Evolutionary conservation across 164 flowering plant species (phyloP), one percentile per base, ranked within the genome.

Genomic region (Malania oleifera): DNA sequence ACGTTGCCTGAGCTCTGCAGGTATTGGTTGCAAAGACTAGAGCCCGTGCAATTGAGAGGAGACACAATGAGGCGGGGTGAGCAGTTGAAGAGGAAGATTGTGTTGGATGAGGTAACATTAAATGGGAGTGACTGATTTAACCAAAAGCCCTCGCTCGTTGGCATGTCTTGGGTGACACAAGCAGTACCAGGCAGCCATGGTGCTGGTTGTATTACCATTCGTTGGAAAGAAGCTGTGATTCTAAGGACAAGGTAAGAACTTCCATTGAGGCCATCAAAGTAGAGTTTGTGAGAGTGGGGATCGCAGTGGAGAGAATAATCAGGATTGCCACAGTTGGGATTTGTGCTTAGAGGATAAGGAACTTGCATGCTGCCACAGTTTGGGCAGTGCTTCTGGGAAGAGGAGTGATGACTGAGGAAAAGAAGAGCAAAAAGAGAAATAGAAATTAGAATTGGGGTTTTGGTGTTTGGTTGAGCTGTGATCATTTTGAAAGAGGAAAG

Each of bases 321-420:
- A 8, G 79, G 69, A 49, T 82, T 75, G 29, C 87, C 91, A 49
- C 87, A 85, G 57, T 51, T 60, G 27, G 80, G 61, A 50, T 53
- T 54, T 10, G 91, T 85, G 70, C 91, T 82, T 24, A 85, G 62
- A 25, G 86, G 84, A 67, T 82, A 85, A 15, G 91, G 87, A 38
- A 85, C 80, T 57, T 70, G 29, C 28, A 73, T 64, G 58, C 75
- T 57, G 37, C 91, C 91, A 66, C 87, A 82, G 56, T 54, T 67
- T 9, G 83, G 78, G 48, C 91, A 85, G n/a, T 63, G 63, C 45
- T 64, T 82, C 24, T 71, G 78, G 20, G 80, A 75, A 40, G 56
- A 71, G 50, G 71, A 68, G 39, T n/a, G 40, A 43, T 29, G 57
- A 44, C 48, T 22, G 23, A 61, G 46, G 57, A 54, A 57, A 20